A percentile compares a stretch with the other conserved stretches of the same genome.
phyloP scores from a whole-genome alignment of 495 filamentous ascomycete species.

The Xylaria longipes region DNA sequence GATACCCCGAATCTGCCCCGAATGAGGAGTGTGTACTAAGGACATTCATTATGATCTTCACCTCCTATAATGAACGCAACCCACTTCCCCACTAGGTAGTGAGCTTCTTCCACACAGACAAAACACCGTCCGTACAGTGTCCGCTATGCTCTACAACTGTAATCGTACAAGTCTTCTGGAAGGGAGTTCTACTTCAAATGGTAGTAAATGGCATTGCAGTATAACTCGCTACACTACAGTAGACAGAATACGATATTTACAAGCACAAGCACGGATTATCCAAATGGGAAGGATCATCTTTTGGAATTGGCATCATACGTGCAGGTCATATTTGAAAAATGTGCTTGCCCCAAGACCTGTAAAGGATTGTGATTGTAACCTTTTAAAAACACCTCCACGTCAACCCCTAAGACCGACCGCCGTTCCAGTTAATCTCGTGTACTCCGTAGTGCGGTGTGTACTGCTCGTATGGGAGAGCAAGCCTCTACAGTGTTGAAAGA shows the following conservation, averaged over 20 bases:
- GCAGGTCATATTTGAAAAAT: neutral
- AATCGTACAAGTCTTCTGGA: neutral
- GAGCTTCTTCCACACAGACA: slow-evolving; percentile 3
- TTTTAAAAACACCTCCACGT: neutral
- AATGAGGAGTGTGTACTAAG: neutral
- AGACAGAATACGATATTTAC: neutral
- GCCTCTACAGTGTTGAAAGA: neutral
- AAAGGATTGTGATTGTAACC: neutral
- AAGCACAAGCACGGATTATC: neutral
- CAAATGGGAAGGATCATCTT: neutral
- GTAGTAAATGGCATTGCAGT: too few species aligned
- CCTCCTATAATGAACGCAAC: slow-evolving; percentile 4
- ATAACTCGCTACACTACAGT: too few species aligned
- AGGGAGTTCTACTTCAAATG: neutral
- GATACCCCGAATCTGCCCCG: too few species aligned
- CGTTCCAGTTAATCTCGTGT: too few species aligned
- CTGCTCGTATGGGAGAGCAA: too few species aligned
- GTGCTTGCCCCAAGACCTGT: neutral
- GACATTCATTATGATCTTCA: slow-evolving; percentile 14
- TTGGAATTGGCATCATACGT: neutral
- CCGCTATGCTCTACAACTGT: neutral
- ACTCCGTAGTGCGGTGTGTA: too few species aligned
- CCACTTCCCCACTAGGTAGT: neutral
- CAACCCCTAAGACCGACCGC: neutral
- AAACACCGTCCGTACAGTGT: neutral